Conservation (phyloP, 2,329 filamentous ascomycete species). For the Trichoderma atroviride region DNA sequence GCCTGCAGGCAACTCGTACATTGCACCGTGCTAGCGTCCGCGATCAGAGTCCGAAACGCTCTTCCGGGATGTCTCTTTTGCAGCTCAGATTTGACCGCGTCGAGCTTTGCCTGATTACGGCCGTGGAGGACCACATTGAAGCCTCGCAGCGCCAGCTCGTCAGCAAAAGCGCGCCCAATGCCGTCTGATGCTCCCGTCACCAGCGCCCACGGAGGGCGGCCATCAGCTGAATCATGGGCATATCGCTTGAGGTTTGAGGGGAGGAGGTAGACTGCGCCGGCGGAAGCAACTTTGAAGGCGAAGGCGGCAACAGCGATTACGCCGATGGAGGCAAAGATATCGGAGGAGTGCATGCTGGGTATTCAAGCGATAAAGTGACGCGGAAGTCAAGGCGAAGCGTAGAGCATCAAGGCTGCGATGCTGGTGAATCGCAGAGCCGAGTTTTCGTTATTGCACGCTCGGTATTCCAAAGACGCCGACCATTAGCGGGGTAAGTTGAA, state of each 20-base stretch:
- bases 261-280: background rate
- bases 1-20: background rate
- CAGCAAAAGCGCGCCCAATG: conserved; percentile 54
- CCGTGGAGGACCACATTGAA: conserved; percentile 63
- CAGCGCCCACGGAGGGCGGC: conserved; percentile 45
- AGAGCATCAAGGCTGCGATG: background rate
- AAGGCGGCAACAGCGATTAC: background rate
- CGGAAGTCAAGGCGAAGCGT: background rate
- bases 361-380: background rate
- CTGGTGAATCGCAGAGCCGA: background rate
- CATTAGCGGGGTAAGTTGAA: background rate
- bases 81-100: conserved; percentile 45
- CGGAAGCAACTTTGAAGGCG: background rate
- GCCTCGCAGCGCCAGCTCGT: conserved; percentile 53
- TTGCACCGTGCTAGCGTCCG: conserved; percentile 42
- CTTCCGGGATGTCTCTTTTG: conserved; percentile 42
- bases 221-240: conserved; percentile 1
- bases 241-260: conserved; percentile 10
- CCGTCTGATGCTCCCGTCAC: conserved; percentile 59
- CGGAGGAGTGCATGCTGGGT: background rate
- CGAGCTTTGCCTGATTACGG: conserved; percentile 54
- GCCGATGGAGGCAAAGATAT: background rate
- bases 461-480: background rate
- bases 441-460: background rate
- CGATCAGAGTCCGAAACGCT: conserved; percentile 46